These are phyloP conservation scores for Phaeoacremonium minimum DNA, from an alignment of 2,329 filamentous ascomycete species.

Conservation along the genomic window DNA sequence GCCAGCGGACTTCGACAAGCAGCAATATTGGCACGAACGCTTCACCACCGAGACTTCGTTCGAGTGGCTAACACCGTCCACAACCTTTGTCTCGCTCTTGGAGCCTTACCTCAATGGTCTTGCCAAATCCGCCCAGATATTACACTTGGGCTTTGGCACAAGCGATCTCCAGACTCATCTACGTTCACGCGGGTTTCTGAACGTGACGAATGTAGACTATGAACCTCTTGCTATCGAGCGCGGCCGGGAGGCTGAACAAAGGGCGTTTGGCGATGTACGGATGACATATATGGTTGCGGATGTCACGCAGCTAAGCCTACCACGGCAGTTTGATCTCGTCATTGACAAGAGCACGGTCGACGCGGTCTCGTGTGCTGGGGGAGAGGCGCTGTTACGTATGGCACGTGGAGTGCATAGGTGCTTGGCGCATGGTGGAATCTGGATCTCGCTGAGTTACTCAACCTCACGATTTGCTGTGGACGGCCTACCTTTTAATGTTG, in stretches of 20 bases:
- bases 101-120: conserved; percentile 28
- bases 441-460: conserved; percentile 46
- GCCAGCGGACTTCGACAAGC: conserved; percentile 38
- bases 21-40: conserved; percentile 44
- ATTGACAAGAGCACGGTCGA: conserved; percentile 47
- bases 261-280: conserved; percentile 35
- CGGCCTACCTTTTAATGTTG: conserved; percentile 32
- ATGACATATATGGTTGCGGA: conserved; percentile 40
- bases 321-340: conserved; percentile 30
- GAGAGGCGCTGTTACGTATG: conserved; percentile 31
- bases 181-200: conserved; percentile 32
- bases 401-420: conserved; percentile 25
- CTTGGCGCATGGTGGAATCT: conserved; percentile 31
- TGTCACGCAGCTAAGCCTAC: conserved; percentile 30
- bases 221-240: conserved; percentile 41
- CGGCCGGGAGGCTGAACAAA: conserved; percentile 32
- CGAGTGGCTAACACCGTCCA: conserved; percentile 42
- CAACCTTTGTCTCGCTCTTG: conserved; percentile 32
- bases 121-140: conserved; percentile 23
- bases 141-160: conserved; percentile 45
- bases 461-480: conserved; percentile 30
- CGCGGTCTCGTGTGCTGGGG: conserved; percentile 40
- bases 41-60: conserved; percentile 39
- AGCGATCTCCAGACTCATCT: conserved; percentile 45
- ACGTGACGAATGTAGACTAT: conserved; percentile 45